Percentiles rank a stretch among this genome's conserved stretches.
phyloP scores from a whole-genome alignment of 2,329 filamentous ascomycete genomes.

The Pseudogymnoascus sp. region DNA sequence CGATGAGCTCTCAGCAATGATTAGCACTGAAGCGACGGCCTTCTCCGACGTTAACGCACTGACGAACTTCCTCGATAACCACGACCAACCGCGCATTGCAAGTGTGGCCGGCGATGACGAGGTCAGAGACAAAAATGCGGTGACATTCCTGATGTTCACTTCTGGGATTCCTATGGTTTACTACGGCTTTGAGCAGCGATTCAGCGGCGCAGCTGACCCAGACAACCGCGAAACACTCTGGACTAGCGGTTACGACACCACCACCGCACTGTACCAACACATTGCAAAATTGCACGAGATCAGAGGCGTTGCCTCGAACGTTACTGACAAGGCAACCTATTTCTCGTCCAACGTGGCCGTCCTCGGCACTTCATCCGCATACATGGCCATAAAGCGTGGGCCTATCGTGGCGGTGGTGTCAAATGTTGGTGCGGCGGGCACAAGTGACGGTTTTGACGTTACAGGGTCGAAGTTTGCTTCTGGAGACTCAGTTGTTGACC shows the following conservation, averaged over 20 bases:
- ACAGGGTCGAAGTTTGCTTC: background rate
- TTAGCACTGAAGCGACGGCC: background rate
- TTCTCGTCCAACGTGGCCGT: background rate
- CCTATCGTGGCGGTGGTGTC: background rate
- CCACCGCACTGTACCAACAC: slow-evolving; percentile 30
- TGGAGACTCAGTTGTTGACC: slow-evolving; percentile 13
- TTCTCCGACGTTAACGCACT: slow-evolving; percentile 32
- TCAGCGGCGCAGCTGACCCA: slow-evolving; percentile 31
- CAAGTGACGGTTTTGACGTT: background rate
- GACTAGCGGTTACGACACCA: slow-evolving; percentile 32
- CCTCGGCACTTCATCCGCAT: background rate
- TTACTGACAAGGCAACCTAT: background rate
- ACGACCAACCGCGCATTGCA: slow-evolving; percentile 33
- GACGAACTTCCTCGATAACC: slow-evolving; percentile 35
- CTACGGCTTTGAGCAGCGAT: slow-evolving; percentile 44
- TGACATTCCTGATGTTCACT: slow-evolving; percentile 38
- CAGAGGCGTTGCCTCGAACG: background rate
- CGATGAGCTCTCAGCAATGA: slow-evolving; percentile 8
- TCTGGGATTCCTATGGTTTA: slow-evolving; percentile 47
- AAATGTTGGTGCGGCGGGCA: background rate
- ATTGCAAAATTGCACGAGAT: slow-evolving; percentile 19
- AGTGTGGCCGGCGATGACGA: slow-evolving; percentile 15
- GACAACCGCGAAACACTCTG: slow-evolving; percentile 37
- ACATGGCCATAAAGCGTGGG: background rate
- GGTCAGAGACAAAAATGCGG: slow-evolving; percentile 33